Conservation (phyloP, 768 basidiomycete species). For the Leucocoprinus sp. region DNA sequence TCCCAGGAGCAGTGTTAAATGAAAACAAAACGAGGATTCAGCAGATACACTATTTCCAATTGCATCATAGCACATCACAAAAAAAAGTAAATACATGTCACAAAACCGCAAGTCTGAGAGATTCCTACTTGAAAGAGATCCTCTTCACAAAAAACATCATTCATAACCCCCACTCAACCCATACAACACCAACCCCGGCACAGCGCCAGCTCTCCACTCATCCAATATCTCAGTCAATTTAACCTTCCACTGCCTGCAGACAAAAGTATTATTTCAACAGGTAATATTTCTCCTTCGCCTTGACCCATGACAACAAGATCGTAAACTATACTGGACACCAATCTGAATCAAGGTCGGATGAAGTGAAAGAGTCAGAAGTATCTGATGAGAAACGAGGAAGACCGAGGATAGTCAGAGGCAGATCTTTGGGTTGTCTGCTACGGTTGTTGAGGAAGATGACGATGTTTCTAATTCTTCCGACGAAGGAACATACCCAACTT, state of each 20-base stretch:
- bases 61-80: too few species aligned
- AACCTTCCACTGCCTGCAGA: constrained; percentile 63
- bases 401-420: constrained; percentile 66
- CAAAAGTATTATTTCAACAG: constrained; percentile 75
- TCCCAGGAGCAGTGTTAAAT: too few species aligned
- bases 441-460: constrained; percentile 11
- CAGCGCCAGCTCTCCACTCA: constrained; percentile 77
- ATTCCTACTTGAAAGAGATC: background rate
- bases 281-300: constrained; percentile 78
- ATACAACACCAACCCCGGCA: constrained; percentile 55
- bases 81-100: background rate
- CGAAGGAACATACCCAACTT: constrained; percentile 1
- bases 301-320: constrained; percentile 81
- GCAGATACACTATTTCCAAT: too few species aligned
- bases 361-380: constrained; percentile 43
- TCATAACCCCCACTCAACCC: constrained; percentile 49
- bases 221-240: constrained; percentile 78
- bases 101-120: background rate
- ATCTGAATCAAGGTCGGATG: constrained; percentile 68
- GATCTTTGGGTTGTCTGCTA: constrained; percentile 54
- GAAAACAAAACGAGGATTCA: too few species aligned
- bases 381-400: too few species aligned
- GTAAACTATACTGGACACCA: constrained; percentile 67
- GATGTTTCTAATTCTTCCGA: background rate
- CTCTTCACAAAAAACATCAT: too few species aligned